Conservation (phyloP, 2,329 filamentous ascomycete species). For the Pseudogymnoascus sp. region DNA sequence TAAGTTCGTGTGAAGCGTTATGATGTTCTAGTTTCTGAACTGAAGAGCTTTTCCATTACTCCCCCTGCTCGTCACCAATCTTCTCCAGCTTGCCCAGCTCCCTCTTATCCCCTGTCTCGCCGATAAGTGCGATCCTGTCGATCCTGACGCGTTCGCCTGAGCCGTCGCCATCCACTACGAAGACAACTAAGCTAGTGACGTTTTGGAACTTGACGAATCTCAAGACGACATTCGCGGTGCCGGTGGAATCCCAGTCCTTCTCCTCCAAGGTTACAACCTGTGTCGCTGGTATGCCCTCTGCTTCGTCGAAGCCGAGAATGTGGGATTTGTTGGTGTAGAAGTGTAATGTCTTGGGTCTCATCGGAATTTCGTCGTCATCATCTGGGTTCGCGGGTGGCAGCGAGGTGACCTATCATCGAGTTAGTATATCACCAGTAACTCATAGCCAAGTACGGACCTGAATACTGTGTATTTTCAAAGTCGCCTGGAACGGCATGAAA, state of each 20-base stretch:
- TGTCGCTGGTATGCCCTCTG: constrained; percentile 73
- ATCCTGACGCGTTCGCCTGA: constrained; percentile 79
- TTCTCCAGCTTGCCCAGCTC: constrained; percentile 95
- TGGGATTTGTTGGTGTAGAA: constrained; percentile 83
- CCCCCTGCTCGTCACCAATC: constrained; percentile 66
- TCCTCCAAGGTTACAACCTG: constrained; percentile 69
- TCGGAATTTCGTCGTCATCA: constrained; percentile 65
- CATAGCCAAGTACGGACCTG: constrained; percentile 39
- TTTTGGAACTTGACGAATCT: constrained; percentile 98
- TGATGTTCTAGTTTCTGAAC: neutral
- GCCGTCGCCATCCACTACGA: constrained; percentile 78
- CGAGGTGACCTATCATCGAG: constrained; percentile 65
- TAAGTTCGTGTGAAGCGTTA: neutral
- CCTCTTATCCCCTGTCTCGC: constrained; percentile 83
- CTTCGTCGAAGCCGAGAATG: constrained; percentile 91
- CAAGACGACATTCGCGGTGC: constrained; percentile 62
- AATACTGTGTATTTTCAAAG: constrained; percentile 78
- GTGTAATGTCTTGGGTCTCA: constrained; percentile 74
- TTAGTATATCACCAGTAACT: constrained; percentile 14
- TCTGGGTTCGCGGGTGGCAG: constrained; percentile 50
- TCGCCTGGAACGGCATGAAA: constrained; percentile 80
- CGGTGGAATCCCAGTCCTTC: constrained; percentile 73
- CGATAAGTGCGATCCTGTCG: constrained; percentile 70
- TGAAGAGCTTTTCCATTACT: constrained; percentile 30
- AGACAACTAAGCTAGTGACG: constrained; percentile 76